phyloP scores from a whole-genome alignment of 139 green algal species.

The Haematococcus lacustris region DNA sequence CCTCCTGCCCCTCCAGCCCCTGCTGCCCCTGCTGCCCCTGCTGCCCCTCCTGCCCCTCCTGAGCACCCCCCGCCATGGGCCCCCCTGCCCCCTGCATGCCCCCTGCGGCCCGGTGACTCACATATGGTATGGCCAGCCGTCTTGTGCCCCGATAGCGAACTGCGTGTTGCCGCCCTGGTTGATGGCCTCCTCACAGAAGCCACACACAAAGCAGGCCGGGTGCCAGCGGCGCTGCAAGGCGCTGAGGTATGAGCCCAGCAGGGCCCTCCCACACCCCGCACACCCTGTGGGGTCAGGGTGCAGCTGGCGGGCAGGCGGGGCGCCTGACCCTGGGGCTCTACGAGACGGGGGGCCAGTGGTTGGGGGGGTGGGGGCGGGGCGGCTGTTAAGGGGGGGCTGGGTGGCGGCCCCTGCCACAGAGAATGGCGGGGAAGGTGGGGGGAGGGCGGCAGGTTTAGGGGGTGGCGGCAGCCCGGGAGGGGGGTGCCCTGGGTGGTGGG shows the following conservation, averaged over 20 bases:
- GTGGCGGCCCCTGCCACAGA: background rate
- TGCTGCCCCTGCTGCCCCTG: too few relatives aligned
- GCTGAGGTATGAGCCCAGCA: conserved; percentile 12
- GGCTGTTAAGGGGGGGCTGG: background rate
- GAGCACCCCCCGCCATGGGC: too few relatives aligned
- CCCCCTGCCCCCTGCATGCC: too few relatives aligned
- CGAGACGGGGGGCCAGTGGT: too few relatives aligned
- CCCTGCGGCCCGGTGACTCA: background rate
- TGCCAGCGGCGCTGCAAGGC: conserved; percentile 47
- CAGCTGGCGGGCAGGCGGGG: conserved; percentile 6
- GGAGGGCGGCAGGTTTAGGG: too few relatives aligned
- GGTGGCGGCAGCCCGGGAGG: too few relatives aligned
- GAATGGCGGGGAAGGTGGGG: background rate
- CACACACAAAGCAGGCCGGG: conserved; percentile 38
- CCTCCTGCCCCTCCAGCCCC: too few relatives aligned
- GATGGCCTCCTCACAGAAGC: conserved; percentile 42
- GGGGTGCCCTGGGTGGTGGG: too few relatives aligned
- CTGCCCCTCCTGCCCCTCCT: too few relatives aligned
- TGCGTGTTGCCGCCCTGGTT: background rate
- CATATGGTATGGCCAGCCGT: conserved; percentile 39
- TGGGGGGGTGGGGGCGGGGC: background rate
- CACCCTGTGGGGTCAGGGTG: conserved; percentile 18
- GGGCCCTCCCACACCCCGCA: conserved; percentile 25
- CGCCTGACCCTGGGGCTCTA: too few relatives aligned
- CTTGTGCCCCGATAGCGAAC: conserved; percentile 12